Conservation (phyloP, 352 stramenopile species). For the Pythium insidiosum region DNA sequence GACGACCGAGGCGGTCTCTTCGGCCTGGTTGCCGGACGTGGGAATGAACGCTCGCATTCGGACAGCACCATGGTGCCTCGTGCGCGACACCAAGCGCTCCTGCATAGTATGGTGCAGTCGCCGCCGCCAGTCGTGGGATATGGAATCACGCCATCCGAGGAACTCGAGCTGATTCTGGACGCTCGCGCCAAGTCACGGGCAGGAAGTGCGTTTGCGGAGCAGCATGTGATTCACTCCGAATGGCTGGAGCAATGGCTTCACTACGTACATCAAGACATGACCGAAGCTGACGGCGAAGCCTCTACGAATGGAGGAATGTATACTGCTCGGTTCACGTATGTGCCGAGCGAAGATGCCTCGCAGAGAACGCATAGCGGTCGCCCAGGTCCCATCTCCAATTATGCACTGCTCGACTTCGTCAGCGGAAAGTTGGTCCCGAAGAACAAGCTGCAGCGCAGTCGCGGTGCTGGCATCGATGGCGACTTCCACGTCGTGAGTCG, state of each 20-base stretch:
- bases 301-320: too few relatives aligned
- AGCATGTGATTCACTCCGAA: slow-evolving; percentile 46
- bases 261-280: slow-evolving; percentile 42
- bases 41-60: too few relatives aligned
- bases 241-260: slow-evolving; percentile 67
- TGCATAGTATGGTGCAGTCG: too few relatives aligned
- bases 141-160: too few relatives aligned
- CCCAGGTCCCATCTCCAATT: slow-evolving; percentile 56
- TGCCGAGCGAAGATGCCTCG: too few relatives aligned
- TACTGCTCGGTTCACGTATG: too few relatives aligned
- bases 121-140: too few relatives aligned
- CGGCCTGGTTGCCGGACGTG: too few relatives aligned
- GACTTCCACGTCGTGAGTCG: slow-evolving; percentile 62
- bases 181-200: slow-evolving; percentile 26
- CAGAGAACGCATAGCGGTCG: slow-evolving; percentile 11
- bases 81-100: too few relatives aligned
- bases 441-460: slow-evolving; percentile 27
- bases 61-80: too few relatives aligned
- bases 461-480: slow-evolving; percentile 22
- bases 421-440: slow-evolving; percentile 49
- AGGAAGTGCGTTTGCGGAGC: slow-evolving; percentile 7
- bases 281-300: too few relatives aligned
- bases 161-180: slow-evolving; percentile 47
- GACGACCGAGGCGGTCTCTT: too few relatives aligned
- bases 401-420: slow-evolving; percentile 54